phyloP scores from a whole-genome alignment of 1,139 yeast genomes.

The Geotrichum carabidarum region DNA sequence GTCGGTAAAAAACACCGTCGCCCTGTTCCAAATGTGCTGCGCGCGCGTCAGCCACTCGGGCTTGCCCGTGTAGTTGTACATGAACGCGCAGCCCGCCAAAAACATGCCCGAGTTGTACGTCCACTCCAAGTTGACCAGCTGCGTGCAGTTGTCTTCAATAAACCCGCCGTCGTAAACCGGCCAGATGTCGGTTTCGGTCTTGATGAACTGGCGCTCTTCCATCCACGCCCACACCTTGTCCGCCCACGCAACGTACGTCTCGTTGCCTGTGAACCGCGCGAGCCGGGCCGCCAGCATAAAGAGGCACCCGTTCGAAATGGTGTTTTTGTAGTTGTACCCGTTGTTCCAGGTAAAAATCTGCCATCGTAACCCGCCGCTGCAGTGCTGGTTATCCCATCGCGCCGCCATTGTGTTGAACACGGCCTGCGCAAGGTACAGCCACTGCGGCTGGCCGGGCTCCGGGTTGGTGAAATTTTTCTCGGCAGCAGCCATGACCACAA shows the following conservation, averaged over 20 bases:
- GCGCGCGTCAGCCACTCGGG: conserved; percentile 62
- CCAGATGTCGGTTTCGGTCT: conserved; percentile 39
- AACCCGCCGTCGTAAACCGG: conserved; percentile 72
- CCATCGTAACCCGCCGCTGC: conserved; percentile 93
- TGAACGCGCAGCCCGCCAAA: conserved; percentile 73
- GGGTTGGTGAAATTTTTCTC: conserved; percentile 74
- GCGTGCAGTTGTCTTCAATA: conserved; percentile 56
- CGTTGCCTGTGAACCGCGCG: conserved; percentile 69
- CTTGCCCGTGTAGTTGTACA: conserved; percentile 69
- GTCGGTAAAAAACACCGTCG: conserved; percentile 54
- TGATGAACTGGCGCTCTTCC: conserved; percentile 53
- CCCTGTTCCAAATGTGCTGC: conserved; percentile 39
- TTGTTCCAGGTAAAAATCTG: conserved; percentile 93
- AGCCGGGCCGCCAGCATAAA: conserved; percentile 85
- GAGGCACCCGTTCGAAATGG: conserved; percentile 85
- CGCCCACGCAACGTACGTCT: conserved; percentile 77
- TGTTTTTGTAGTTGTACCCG: conserved; percentile 87
- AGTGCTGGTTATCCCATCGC: conserved; percentile 72
- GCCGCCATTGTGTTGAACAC: conserved; percentile 84
- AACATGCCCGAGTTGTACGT: conserved; percentile 84
- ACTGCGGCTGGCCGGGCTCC: conserved; percentile 46
- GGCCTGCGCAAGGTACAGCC: conserved; percentile 74
- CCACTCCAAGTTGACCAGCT: conserved; percentile 65
- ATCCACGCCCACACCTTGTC: conserved; percentile 83
- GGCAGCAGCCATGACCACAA: conserved; percentile 77